A percentile compares a stretch with the other conserved stretches of the same genome.
Conservation (phyloP, 1,139 yeast genomes). For the Blastobotrys persicus region DNA sequence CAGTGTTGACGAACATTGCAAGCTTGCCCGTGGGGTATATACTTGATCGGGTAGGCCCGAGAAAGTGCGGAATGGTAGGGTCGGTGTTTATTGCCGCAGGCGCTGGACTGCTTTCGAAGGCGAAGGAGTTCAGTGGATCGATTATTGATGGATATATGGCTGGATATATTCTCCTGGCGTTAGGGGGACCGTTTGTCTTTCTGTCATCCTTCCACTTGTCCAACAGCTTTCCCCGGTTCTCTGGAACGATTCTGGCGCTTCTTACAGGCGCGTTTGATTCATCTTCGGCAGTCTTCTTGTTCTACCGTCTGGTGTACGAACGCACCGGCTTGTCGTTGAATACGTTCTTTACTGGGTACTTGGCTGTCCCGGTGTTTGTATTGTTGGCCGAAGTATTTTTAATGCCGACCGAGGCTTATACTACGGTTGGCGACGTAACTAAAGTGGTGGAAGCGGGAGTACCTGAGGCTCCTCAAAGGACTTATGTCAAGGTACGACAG, state of each 20-base stretch:
- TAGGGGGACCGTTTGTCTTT: slow-evolving; percentile 81
- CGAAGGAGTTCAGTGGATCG: slow-evolving; percentile 25
- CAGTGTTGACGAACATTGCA: slow-evolving; percentile 80
- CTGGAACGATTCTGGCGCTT: slow-evolving; percentile 68
- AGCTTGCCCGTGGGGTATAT: slow-evolving; percentile 81
- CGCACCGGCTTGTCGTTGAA: slow-evolving; percentile 10
- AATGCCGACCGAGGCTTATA: background rate
- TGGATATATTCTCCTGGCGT: slow-evolving; percentile 67
- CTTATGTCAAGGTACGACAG: slow-evolving; percentile 6
- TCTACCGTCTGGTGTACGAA: slow-evolving; percentile 61
- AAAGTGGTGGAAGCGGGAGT: slow-evolving; percentile 7
- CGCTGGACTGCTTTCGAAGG: slow-evolving; percentile 42
- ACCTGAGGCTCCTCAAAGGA: slow-evolving; percentile 3
- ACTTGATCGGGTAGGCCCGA: slow-evolving; percentile 77
- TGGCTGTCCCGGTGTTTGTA: slow-evolving; percentile 72
- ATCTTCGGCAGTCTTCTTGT: slow-evolving; percentile 67
- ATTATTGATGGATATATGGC: slow-evolving; percentile 58
- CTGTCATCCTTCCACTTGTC: slow-evolving; percentile 76
- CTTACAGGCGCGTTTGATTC: slow-evolving; percentile 79
- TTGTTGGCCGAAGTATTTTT: slow-evolving; percentile 56
- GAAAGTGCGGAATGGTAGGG: slow-evolving; percentile 72
- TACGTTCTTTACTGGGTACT: slow-evolving; percentile 60
- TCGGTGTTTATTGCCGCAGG: slow-evolving; percentile 56
- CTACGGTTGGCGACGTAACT: slow-evolving; percentile 1
- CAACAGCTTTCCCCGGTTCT: slow-evolving; percentile 64